A percentile compares a stretch with the other conserved stretches of the same genome.
Evolutionary conservation across 495 filamentous ascomycete genomes (phyloP).

Genomic region (Aspergillus egyptiacus): DNA sequence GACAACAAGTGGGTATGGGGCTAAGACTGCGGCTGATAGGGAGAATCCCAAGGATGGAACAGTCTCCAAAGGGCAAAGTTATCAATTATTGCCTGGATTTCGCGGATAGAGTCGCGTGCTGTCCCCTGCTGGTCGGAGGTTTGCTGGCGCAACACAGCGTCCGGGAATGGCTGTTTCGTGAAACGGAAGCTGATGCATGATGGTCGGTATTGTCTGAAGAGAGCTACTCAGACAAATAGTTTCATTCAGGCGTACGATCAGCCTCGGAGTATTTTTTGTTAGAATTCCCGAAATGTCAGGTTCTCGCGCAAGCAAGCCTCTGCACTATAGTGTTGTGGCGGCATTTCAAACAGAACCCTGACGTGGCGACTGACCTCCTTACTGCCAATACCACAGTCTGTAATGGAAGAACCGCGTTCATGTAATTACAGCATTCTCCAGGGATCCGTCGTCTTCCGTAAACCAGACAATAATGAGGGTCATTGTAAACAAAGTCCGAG

Average conservation of each 20-base stretch:
- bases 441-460: background rate
- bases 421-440: background rate
- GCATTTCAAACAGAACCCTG: background rate
- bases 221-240: constrained; percentile 3
- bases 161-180: constrained; percentile 25
- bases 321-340: background rate
- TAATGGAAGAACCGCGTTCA: constrained; percentile 9
- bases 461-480: background rate
- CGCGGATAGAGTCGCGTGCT: constrained; percentile 6
- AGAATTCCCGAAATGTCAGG: background rate
- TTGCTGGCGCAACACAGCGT: constrained; percentile 23
- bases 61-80: background rate
- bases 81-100: background rate
- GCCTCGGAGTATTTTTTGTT: constrained; percentile 7
- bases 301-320: too few species aligned
- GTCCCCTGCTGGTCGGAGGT: constrained; percentile 19
- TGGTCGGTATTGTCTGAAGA: constrained; percentile 10
- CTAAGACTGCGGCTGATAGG: too few species aligned
- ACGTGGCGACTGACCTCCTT: constrained; percentile 4
- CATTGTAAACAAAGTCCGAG: constrained; percentile 1
- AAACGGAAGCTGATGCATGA: constrained; percentile 22
- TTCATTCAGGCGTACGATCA: background rate
- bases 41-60: background rate
- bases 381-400: background rate
- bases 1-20: too few species aligned